Evolutionary conservation across 768 basidiomycete genomes (phyloP), one percentile per base, ranked within the genome.

Genomic region (Tephrocybe rancida): DNA sequence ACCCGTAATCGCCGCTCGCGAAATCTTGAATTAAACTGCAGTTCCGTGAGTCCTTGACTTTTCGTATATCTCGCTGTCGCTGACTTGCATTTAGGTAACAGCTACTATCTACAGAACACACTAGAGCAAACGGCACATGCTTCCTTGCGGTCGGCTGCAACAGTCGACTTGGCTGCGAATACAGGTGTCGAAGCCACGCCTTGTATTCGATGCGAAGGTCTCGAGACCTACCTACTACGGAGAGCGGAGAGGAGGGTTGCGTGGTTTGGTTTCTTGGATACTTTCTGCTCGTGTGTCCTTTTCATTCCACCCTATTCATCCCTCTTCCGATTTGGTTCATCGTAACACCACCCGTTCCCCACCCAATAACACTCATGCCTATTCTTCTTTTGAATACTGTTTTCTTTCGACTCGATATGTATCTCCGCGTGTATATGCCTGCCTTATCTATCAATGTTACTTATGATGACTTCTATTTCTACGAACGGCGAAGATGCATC

Each of bases 1-100:
- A 64, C 55, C 54, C 67, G 41, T 70, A 58, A 66, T 50, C 39
- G n/a, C 21, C 9, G 9, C 6, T 41, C 5, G 5, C 6, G n/a
- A 22, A 7, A 37, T 37, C 6, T 3, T 3, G 18, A 22, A 16
- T 27, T 21, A 21, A 8, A 9, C 18, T 6, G 19, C 96, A 72
- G 46, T 47, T 47, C 44, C 18, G 46, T 47, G 24, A 47, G 34
- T 47, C 21, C 9, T 19, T 3, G 10, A 41, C 19, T 41, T 41
- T 7, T 41, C 18, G 35, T 14, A 14, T n/a, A 9, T 41, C 13
- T 41, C n/a, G 8, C 21, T 21, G 9, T 3, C 3, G 13, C 39
- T 41, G 3, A 41, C 18, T n/a, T n/a, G 9, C 13, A 41, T 22
- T 21, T 41, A 41, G 39, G 39, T 41, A 19, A 41, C 39, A 41